These are phyloP conservation scores for Pleurotus platypus DNA, from an alignment of 768 basidiomycete species.

Conservation along the genomic window DNA sequence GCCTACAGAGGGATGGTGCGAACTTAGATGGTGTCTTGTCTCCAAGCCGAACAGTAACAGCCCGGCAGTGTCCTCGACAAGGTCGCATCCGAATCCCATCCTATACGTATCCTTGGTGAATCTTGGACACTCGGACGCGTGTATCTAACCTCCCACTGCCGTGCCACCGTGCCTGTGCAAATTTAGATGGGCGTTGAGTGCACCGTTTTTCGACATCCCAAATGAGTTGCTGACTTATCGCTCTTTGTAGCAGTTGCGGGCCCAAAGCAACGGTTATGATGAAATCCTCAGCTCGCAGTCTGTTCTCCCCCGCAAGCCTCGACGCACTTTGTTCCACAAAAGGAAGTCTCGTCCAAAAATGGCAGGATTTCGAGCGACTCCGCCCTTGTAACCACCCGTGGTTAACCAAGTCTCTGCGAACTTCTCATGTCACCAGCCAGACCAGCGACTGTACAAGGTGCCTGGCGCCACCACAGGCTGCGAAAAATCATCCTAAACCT, in stretches of 20 bases:
- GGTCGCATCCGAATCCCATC: no score
- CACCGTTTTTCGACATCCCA: neutral
- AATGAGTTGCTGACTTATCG: neutral
- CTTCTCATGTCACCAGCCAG: neutral
- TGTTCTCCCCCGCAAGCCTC: neutral
- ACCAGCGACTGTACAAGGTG: neutral
- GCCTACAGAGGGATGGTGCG: no score
- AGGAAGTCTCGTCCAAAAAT: slow-evolving; percentile 4
- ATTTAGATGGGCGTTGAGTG: no score
- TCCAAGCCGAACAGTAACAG: no score
- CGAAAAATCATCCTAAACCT: neutral
- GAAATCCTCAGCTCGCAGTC: neutral
- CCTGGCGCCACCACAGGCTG: neutral
- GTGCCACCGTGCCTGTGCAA: no score
- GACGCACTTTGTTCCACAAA: slow-evolving; percentile 1
- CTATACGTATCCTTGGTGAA: no score
- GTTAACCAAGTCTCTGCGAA: neutral
- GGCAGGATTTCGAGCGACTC: slow-evolving; percentile 1
- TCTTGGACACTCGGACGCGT: no score
- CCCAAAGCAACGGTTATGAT: slow-evolving; percentile 2
- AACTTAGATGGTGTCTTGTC: no score
- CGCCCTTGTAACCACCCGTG: neutral
- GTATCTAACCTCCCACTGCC: no score
- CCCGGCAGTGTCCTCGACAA: no score
- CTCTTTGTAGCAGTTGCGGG: neutral